These are phyloP conservation scores for Paramecium sonneborni DNA, from an alignment of 73 alveolate genomes.

Conservation along the genomic window DNA sequence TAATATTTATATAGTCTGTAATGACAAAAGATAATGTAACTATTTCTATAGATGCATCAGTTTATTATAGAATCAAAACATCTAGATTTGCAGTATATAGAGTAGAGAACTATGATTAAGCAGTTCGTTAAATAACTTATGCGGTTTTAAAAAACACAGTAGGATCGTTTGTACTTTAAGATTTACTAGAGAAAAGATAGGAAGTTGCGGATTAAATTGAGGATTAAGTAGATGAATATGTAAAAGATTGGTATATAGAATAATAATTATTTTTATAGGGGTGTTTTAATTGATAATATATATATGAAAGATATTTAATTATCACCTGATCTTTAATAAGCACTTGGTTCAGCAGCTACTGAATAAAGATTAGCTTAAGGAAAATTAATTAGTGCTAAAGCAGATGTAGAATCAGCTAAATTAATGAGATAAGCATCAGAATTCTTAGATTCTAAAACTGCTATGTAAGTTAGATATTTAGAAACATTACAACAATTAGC, in stretches of 20 bases:
- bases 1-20: slow-evolving; percentile 17
- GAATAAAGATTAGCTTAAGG: slow-evolving; percentile 65
- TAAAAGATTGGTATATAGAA: slow-evolving; percentile 56
- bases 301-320: slow-evolving; percentile 35
- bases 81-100: slow-evolving; percentile 58
- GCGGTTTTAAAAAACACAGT: slow-evolving; percentile 60
- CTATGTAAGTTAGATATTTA: slow-evolving; percentile 65
- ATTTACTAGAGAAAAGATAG: slow-evolving; percentile 58
- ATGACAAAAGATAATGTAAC: slow-evolving; percentile 68
- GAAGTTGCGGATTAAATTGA: slow-evolving; percentile 57
- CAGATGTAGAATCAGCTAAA: slow-evolving; percentile 66
- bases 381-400: slow-evolving; percentile 57
- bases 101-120: slow-evolving; percentile 61
- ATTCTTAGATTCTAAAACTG: slow-evolving; percentile 64
- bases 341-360: slow-evolving; percentile 61
- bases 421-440: slow-evolving; percentile 62
- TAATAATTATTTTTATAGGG: background rate
- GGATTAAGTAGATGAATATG: slow-evolving; percentile 60
- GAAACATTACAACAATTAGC: slow-evolving; percentile 47
- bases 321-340: slow-evolving; percentile 46
- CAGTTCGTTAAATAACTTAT: slow-evolving; percentile 57
- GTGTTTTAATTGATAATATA: slow-evolving; percentile 41
- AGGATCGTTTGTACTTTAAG: slow-evolving; percentile 57
- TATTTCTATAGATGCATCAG: slow-evolving; percentile 66
- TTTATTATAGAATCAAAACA: slow-evolving; percentile 62